Base-by-base conservation (phyloP, 2,329 filamentous ascomycete species). In the Aspergillus fischeri region DNA sequence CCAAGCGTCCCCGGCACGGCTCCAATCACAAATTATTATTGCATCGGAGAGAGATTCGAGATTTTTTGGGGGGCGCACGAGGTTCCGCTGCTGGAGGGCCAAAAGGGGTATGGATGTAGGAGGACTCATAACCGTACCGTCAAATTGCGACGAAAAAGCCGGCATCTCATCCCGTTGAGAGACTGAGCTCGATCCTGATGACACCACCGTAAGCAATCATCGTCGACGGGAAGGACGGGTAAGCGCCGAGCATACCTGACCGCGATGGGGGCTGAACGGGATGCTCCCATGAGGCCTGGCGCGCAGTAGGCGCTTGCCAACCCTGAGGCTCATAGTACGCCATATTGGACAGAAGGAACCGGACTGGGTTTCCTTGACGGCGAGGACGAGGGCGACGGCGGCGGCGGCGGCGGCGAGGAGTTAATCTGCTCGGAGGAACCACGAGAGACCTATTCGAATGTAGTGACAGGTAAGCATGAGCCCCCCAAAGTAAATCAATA, bases 111-210 rank as follows among this genome's bases (percentile, higher is more conserved):
- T 49, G 14, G 55, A 42, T 38, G 44, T 5, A 52, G 29, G 32
- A 53, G 28, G 56, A 50, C 61, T 57, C 88, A 74, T 21, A 14
- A 45, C 4, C 42, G 44, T 88, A 94, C 90, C 90, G 80, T 96
- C 92, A 75, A 96, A 88, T 77, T 96, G 92, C 73, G 89, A 88
- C 65, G 86, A 86, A 74, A 96, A 96, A 58, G 92, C 91, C 70
- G 82, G 80, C 57, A 84, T 82, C 60, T 95, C 91, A 64, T 93
- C 90, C 67, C 86, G 85, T 54, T 86, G 84, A 63, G 86, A 85
- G 52, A 88, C 87, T 57, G 89, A 92, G 75, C 83, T 91, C 61
- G 89, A 85, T 76, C 89, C 89, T 91, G 52, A 51, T 24, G 29
- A 52, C 10, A 57, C 10, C 29, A 17, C 29, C 28, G 52, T 64